A percentile compares a stretch with the other conserved stretches of the same genome.
These are phyloP conservation scores for Pythium chondricola DNA, from an alignment of 352 stramenopile species.

Conservation along the genomic window DNA sequence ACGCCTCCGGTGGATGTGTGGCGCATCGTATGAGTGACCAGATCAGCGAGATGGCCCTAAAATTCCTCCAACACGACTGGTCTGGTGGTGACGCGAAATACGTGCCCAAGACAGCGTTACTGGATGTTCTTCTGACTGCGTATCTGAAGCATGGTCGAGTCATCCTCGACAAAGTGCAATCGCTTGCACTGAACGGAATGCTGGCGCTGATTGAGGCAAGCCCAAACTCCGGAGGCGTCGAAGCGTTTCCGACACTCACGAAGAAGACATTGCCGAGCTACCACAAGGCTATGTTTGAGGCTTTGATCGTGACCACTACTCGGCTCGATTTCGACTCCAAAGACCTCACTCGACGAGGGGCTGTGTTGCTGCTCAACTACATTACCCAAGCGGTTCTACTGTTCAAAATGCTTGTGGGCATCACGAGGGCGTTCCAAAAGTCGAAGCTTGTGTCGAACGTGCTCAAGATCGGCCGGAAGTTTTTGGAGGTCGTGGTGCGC, in stretches of 20 bases:
- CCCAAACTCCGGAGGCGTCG: constrained; percentile 7
- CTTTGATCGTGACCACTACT: constrained; percentile 29
- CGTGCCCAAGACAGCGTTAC: constrained; percentile 28
- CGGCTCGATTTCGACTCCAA: constrained; percentile 28
- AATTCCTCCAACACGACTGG: constrained; percentile 42
- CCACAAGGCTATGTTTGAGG: constrained; percentile 41
- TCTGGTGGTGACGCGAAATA: constrained; percentile 31
- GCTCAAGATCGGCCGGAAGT: constrained; percentile 46
- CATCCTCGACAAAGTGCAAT: constrained; percentile 41
- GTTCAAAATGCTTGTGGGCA: constrained; percentile 53
- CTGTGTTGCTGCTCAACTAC: constrained; percentile 42
- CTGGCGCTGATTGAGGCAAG: constrained; percentile 32
- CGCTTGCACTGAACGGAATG: constrained; percentile 36
- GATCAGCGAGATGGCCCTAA: constrained; percentile 30
- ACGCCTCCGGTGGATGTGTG: background rate
- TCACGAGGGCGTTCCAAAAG: constrained; percentile 58
- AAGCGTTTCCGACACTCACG: constrained; percentile 31
- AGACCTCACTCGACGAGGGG: constrained; percentile 7
- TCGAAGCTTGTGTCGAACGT: constrained; percentile 37
- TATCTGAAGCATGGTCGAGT: constrained; percentile 36
- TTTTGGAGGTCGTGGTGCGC: constrained; percentile 40
- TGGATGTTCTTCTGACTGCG: constrained; percentile 29
- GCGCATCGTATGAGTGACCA: constrained; percentile 21
- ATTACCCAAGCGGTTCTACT: constrained; percentile 42
- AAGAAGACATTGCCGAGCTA: constrained; percentile 49